Evolutionary conservation across 805 yeast genomes (phyloP).

Genomic region (Candida cerambycidarum): DNA sequence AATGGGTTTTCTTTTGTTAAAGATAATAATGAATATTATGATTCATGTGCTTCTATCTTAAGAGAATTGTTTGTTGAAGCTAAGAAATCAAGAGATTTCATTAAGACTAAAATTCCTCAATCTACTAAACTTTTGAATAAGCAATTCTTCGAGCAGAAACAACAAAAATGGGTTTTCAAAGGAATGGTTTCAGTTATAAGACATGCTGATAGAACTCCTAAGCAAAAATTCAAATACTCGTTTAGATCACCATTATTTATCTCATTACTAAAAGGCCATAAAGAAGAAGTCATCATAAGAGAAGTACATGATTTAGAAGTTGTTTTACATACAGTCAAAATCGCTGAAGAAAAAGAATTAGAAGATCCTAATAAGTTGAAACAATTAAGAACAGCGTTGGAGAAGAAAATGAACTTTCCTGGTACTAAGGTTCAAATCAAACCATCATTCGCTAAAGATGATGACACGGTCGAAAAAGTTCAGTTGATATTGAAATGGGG

Average conservation of each 20-base stretch:
- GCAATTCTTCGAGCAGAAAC: slow-evolving; percentile 53
- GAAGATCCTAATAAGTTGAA: slow-evolving; percentile 79
- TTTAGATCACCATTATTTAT: slow-evolving; percentile 85
- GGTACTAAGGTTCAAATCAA: slow-evolving; percentile 96
- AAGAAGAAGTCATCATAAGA: slow-evolving; percentile 92
- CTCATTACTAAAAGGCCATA: slow-evolving; percentile 86
- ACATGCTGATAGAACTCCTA: slow-evolving; percentile 98
- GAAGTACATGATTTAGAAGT: slow-evolving; percentile 82
- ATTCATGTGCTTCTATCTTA: slow-evolving; percentile 73
- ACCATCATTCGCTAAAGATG: slow-evolving; percentile 69
- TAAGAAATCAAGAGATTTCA: slow-evolving; percentile 39
- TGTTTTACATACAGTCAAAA: slow-evolving; percentile 78
- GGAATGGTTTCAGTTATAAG: slow-evolving; percentile 89
- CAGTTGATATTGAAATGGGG: slow-evolving; percentile 98
- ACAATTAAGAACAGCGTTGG: slow-evolving; percentile 79
- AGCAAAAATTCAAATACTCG: slow-evolving; percentile 94
- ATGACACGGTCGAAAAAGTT: slow-evolving; percentile 83
- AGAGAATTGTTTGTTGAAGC: slow-evolving; percentile 68
- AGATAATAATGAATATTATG: slow-evolving; percentile 85
- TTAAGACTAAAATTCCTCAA: slow-evolving; percentile 38
- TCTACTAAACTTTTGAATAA: slow-evolving; percentile 33
- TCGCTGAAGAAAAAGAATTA: slow-evolving; percentile 73
- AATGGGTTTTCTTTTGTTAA: slow-evolving; percentile 98
- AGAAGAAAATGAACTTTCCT: slow-evolving; percentile 84
- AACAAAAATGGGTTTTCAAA: slow-evolving; percentile 95